Evolutionary conservation across 2,329 filamentous ascomycete species (phyloP).

Genomic region (Massarina eburnea): DNA sequence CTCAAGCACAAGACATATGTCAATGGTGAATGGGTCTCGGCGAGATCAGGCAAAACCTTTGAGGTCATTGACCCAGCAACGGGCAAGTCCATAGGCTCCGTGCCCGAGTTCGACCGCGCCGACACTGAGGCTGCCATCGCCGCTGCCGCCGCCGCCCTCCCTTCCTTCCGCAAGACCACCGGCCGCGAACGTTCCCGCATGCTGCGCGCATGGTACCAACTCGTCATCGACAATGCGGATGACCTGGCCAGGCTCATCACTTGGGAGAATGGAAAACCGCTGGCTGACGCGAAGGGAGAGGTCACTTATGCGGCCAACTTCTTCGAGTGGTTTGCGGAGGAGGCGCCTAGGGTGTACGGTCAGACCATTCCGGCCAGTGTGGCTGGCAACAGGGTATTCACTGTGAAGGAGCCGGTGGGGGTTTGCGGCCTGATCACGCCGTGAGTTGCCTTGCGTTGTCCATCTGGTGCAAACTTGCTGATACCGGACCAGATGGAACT

Average conservation of each 20-base stretch:
- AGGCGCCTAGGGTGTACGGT: slow-evolving; percentile 53
- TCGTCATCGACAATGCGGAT: slow-evolving; percentile 75
- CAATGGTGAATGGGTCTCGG: slow-evolving; percentile 88
- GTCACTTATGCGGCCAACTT: slow-evolving; percentile 44
- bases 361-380: slow-evolving; percentile 72
- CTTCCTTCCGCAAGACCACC: slow-evolving; percentile 69
- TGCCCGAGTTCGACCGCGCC: slow-evolving; percentile 77
- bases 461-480: slow-evolving; percentile 2
- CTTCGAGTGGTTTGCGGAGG: slow-evolving; percentile 46
- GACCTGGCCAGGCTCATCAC: slow-evolving; percentile 83
- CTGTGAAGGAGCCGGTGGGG: slow-evolving; percentile 80
- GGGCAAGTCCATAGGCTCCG: slow-evolving; percentile 76
- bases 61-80: slow-evolving; percentile 84
- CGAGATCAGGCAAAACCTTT: slow-evolving; percentile 88
- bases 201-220: slow-evolving; percentile 78
- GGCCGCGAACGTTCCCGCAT: slow-evolving; percentile 74
- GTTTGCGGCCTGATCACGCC: slow-evolving; percentile 83
- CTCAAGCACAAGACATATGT: slow-evolving; percentile 85
- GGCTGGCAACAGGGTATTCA: slow-evolving; percentile 73
- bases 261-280: slow-evolving; percentile 86
- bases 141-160: slow-evolving; percentile 77
- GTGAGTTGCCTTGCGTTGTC: slow-evolving; percentile 32
- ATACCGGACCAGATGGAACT: slow-evolving; percentile 67
- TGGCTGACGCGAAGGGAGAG: slow-evolving; percentile 54
- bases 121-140: slow-evolving; percentile 82